Conservation (phyloP, 257 asterid species). For the Paulownia fortunei region DNA sequence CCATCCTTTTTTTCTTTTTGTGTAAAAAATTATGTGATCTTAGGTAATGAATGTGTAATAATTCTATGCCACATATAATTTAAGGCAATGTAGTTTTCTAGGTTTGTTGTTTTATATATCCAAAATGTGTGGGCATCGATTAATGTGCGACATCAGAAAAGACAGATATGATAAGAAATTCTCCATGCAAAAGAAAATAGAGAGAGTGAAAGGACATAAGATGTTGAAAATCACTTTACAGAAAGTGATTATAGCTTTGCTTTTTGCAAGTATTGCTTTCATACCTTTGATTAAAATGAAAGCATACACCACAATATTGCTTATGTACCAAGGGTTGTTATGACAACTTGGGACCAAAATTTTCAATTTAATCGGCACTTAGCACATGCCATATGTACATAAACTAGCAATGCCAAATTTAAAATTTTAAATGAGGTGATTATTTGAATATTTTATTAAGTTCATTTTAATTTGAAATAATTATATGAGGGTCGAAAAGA, state of each 20-base stretch:
- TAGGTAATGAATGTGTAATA: slow-evolving; percentile 21
- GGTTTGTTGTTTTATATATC: slow-evolving; percentile 30
- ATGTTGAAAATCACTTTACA: slow-evolving; percentile 60
- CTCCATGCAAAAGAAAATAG: slow-evolving; percentile 45
- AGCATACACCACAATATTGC: slow-evolving; percentile 32
- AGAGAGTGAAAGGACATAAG: slow-evolving; percentile 41
- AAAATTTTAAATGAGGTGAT: no score
- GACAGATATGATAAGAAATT: slow-evolving; percentile 54
- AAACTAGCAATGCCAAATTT: not conserved
- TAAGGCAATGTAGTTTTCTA: slow-evolving; percentile 27
- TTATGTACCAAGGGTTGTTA: slow-evolving; percentile 14
- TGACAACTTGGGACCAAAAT: not conserved
- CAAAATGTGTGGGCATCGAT: slow-evolving; percentile 37
- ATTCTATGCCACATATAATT: slow-evolving; percentile 26
- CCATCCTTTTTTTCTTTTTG: slow-evolving; percentile 18
- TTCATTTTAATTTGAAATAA: not conserved
- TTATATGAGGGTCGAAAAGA: not conserved
- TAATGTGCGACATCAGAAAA: slow-evolving; percentile 42
- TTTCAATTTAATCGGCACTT: slow-evolving; percentile 7
- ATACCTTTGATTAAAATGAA: slow-evolving; percentile 55
- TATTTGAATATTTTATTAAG: not conserved
- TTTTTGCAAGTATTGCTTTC: slow-evolving; percentile 43
- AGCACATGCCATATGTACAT: not conserved
- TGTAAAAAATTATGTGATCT: slow-evolving; percentile 21
- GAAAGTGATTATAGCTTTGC: slow-evolving; percentile 64